Base-by-base conservation (phyloP, 768 basidiomycete genomes). In the Trametes cubensis region DNA sequence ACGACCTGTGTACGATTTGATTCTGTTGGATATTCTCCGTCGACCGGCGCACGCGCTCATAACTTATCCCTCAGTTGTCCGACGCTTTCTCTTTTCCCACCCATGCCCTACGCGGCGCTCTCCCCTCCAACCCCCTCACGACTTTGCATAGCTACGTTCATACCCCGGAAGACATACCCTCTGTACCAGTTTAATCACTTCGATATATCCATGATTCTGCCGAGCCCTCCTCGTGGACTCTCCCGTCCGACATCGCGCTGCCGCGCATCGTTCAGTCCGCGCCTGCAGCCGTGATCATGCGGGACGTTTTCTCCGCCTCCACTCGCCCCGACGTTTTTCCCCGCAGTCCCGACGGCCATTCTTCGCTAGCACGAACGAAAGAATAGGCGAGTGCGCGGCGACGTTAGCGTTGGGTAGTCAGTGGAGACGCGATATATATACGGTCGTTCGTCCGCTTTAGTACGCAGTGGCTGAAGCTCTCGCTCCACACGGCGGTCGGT, bases 171-270 rank as follows among this genome's bases (percentile, higher is more conserved):
- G 25, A 15, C 64, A 61, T 57, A 62, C 57, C 45, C 64, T 46
- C 34, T 59, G 60, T 65, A 62, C 60, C 52, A 65, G 52, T 61
- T 55, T 61, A 61, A 62, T 61, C 46, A 50, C 56, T 58, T 62
- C 55, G 54, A 53, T 51, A 66, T 66, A 60, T 62, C 65, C 70
- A 69, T 62, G 58, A 50, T 66, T 69, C 55, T 52, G 30, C 70
- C 70, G 70, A 66, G 30, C 39, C 26, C 60, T 42, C 58, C 60
- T 45, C 62, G 66, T 61, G 61, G 40, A 58, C 58, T n/a, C 21
- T 8, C 25, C 34, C 67, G 61, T 66, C 75, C 62, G 65, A 71
- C 26, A 61, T 76, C 42, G 48, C 34, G 23, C 26, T 23, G 18
- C 49, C 58, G 49, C 17, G 6, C 34, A 10, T 17, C 20, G 40